A percentile compares a stretch with the other conserved stretches of the same genome.
phyloP scores from a whole-genome alignment of 1,284 basidiomycete genomes.

The Tylopilus sp. region DNA sequence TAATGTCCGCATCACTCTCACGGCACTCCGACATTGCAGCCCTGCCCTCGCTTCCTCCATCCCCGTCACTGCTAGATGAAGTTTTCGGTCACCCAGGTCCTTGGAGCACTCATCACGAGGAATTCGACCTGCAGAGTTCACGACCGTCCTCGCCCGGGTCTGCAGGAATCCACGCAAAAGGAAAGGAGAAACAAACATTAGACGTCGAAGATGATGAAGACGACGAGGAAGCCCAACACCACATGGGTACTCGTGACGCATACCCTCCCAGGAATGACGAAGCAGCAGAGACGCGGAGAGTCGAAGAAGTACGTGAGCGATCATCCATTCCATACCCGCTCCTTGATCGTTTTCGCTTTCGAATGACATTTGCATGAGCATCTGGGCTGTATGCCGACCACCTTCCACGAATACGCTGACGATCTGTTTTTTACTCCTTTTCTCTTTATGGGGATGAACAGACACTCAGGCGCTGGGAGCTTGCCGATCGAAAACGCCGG shows the following conservation, averaged over 20 bases:
- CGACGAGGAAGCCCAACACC: constrained; percentile 23
- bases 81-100: constrained; percentile 40
- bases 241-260: constrained; percentile 28
- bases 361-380: background rate
- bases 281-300: constrained; percentile 57
- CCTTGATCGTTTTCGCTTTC: background rate
- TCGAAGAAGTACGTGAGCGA: constrained; percentile 58
- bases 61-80: constrained; percentile 41
- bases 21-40: constrained; percentile 16
- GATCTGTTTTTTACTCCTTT: background rate
- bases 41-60: constrained; percentile 38
- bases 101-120: constrained; percentile 32
- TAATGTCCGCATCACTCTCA: constrained; percentile 22
- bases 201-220: constrained; percentile 23
- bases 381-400: background rate
- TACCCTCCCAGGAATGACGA: constrained; percentile 69
- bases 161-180: constrained; percentile 17
- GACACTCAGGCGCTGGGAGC: constrained; percentile 73
- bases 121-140: constrained; percentile 11
- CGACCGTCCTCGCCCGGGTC: constrained; percentile 16
- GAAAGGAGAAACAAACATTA: constrained; percentile 27
- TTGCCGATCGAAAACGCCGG: constrained; percentile 65
- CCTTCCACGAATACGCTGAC: constrained; percentile 9
- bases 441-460: constrained; percentile 26
- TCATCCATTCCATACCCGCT: background rate